Evolutionary conservation across 768 basidiomycete genomes (phyloP).

Genomic region (Galerina sulciceps): DNA sequence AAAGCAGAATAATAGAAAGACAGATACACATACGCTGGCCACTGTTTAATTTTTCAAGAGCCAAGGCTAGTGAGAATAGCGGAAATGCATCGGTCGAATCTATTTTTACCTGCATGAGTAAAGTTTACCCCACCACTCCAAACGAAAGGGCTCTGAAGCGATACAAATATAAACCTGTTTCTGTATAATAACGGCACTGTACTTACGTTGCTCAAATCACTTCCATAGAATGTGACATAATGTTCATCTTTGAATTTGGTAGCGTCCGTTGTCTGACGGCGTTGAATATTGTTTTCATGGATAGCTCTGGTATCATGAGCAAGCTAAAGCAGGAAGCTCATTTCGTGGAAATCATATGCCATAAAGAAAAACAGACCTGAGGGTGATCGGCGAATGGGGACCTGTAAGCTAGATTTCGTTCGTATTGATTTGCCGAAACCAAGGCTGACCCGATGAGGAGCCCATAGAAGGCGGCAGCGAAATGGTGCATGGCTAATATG

Average conservation of each 20-base stretch:
- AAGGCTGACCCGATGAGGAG: not conserved
- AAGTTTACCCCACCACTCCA: constrained; percentile 57
- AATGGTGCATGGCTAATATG: not conserved
- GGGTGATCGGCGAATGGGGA: constrained; percentile 41
- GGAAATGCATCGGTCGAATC: not conserved
- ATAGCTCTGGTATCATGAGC: constrained; percentile 39
- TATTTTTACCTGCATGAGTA: constrained; percentile 44
- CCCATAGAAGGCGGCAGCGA: not conserved
- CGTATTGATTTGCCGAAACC: constrained; percentile 24
- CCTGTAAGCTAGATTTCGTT: constrained; percentile 44
- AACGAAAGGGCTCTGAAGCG: constrained; percentile 43
- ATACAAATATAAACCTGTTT: not conserved
- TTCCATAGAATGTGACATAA: constrained; percentile 53
- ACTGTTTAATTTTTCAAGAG: constrained; percentile 29
- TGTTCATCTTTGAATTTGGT: constrained; percentile 48
- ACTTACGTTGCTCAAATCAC: constrained; percentile 51
- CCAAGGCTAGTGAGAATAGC: not conserved
- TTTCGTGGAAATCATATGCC: not conserved
- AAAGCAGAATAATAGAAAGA: not conserved
- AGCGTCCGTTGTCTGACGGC: constrained; percentile 40
- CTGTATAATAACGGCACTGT: not conserved
- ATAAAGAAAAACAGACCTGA: constrained; percentile 25
- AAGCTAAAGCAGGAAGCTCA: constrained; percentile 30
- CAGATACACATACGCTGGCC: constrained; percentile 43
- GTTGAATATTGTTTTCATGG: constrained; percentile 38